Conservation (phyloP, 805 yeast species). For the Saccharomyces paradoxus region DNA sequence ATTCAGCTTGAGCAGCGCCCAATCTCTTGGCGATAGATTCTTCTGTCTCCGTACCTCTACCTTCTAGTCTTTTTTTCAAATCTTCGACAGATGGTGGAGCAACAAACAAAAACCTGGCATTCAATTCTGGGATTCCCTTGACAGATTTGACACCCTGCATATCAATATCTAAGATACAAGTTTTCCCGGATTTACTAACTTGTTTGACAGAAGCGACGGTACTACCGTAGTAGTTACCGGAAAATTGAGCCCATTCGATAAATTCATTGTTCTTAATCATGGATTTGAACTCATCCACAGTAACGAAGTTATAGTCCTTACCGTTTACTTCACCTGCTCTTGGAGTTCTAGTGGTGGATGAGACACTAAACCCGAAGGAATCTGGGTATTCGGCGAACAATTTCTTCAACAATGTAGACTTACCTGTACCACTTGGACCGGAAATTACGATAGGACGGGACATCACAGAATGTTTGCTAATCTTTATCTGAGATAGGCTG, state of each 20-base stretch:
- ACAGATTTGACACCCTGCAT: conserved; percentile 98
- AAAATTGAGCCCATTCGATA: conserved; percentile 96
- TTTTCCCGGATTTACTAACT: conserved; percentile 48
- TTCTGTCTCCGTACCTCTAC: conserved; percentile 91
- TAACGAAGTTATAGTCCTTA: conserved; percentile 77
- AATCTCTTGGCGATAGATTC: conserved; percentile 81
- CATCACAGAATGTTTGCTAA: conserved; percentile 10
- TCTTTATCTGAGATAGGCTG: background rate
- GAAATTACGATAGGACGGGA: conserved; percentile 85
- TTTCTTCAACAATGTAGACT: conserved; percentile 85
- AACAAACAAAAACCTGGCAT: conserved; percentile 78
- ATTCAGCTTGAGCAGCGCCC: conserved; percentile 77
- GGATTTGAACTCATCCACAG: conserved; percentile 70
- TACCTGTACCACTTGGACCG: conserved; percentile 96
- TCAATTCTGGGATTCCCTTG: conserved; percentile 60
- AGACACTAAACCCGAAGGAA: conserved; percentile 87
- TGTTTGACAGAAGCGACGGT: conserved; percentile 73
- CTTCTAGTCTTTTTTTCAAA: conserved; percentile 63
- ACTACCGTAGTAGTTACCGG: conserved; percentile 97
- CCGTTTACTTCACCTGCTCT: conserved; percentile 89
- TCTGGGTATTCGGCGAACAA: conserved; percentile 85
- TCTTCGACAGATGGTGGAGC: conserved; percentile 89
- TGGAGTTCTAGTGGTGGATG: conserved; percentile 81
- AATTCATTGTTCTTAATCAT: conserved; percentile 69
- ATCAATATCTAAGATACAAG: conserved; percentile 92